Evolutionary conservation across 768 basidiomycete genomes (phyloP).

Genomic region (Peribolospora kevripleyi): DNA sequence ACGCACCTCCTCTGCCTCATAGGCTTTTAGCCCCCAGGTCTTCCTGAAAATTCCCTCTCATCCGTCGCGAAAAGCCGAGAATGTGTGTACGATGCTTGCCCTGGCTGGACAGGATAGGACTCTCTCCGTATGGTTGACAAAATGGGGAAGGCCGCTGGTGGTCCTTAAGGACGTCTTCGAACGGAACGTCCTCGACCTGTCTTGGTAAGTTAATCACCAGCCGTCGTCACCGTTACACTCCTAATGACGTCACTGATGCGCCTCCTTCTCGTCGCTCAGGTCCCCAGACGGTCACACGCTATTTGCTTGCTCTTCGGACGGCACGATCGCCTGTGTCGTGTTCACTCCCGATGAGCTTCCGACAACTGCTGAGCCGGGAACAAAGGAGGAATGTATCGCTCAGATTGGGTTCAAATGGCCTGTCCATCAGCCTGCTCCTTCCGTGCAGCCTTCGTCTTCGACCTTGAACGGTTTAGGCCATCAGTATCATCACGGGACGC

Average conservation of each 20-base stretch:
- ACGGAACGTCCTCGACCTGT: conserved; percentile 79
- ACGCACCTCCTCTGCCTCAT: background rate
- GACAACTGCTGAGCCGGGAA: conserved; percentile 22
- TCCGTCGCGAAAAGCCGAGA: conserved; percentile 22
- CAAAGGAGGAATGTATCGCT: conserved; percentile 56
- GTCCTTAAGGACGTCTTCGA: conserved; percentile 89
- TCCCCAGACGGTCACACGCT: conserved; percentile 75
- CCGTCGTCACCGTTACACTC: background rate
- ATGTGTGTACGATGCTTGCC: conserved; percentile 76
- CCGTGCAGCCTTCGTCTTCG: conserved; percentile 2
- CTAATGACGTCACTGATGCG: background rate
- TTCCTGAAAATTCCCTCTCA: conserved; percentile 51
- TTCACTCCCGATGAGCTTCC: conserved; percentile 32
- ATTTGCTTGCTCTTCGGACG: conserved; percentile 88
- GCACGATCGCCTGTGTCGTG: conserved; percentile 66
- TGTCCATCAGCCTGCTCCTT: too few relatives aligned
- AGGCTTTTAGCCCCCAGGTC: conserved; percentile 85
- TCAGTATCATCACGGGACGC: background rate
- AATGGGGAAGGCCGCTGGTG: conserved; percentile 65
- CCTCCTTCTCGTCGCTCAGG: conserved; percentile 26
- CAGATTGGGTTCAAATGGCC: conserved; percentile 15
- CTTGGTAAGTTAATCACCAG: conserved; percentile 37
- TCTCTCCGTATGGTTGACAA: conserved; percentile 90
- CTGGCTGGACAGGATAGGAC: conserved; percentile 82
- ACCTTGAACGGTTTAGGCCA: background rate